These are phyloP conservation scores for Vigna radiata DNA, from an alignment of 306 rosid genomes.

Conservation along the genomic window DNA sequence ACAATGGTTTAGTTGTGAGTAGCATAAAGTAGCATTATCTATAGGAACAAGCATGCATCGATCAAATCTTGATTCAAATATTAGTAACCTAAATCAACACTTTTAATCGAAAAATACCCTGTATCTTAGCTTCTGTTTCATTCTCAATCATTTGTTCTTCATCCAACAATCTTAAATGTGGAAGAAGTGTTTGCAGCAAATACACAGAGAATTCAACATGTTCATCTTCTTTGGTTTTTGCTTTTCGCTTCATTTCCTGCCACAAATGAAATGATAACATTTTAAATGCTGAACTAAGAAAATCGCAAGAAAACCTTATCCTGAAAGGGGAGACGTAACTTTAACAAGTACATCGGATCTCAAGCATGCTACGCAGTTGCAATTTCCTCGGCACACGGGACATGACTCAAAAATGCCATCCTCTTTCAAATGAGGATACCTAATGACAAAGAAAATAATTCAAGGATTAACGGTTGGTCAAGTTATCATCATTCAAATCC, in stretches of 20 bases:
- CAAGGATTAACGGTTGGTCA: background rate
- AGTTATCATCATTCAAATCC: background rate
- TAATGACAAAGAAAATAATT: conserved; percentile 42
- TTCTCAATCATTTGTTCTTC: too few species aligned
- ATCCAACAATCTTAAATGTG: conserved; percentile 59
- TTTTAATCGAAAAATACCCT: background rate
- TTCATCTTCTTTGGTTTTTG: background rate
- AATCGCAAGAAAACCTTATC: conserved; percentile 11
- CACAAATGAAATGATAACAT: conserved; percentile 11
- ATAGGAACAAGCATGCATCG: conserved; percentile 1
- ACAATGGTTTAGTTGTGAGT: background rate
- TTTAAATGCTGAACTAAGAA: background rate
- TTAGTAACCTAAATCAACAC: background rate
- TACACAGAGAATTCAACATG: conserved; percentile 52
- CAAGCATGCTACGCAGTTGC: conserved; percentile 88
- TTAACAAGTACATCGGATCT: conserved; percentile 49
- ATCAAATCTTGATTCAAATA: conserved; percentile 7
- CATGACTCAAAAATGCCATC: conserved; percentile 65
- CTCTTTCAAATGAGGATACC: conserved; percentile 77
- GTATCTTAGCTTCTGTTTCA: too few species aligned
- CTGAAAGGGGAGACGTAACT: conserved; percentile 39
- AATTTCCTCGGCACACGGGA: conserved; percentile 77
- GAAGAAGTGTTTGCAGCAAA: conserved; percentile 67
- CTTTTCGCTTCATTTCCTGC: conserved; percentile 42
- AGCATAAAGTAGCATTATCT: background rate